phyloP scores from a whole-genome alignment of 176 grass and related monocot genomes.

The Triticum dicoccoides region DNA sequence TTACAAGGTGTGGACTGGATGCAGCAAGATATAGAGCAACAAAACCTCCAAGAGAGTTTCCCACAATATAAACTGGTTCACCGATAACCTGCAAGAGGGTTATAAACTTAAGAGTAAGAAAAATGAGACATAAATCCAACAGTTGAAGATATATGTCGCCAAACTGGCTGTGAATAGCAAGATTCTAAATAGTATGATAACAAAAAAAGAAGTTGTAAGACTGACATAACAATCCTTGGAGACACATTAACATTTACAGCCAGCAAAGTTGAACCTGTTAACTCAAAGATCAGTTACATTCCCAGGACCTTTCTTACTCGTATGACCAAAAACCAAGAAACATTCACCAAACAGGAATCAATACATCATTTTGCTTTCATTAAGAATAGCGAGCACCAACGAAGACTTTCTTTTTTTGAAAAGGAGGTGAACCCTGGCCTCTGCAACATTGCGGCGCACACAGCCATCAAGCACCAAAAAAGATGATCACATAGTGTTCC shows the following conservation, averaged over 20 bases:
- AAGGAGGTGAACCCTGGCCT: no score
- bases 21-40: constrained; percentile 78
- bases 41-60: constrained; percentile 95
- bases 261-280: not conserved
- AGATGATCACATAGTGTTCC: not conserved
- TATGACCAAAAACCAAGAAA: not conserved
- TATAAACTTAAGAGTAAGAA: constrained; percentile 13
- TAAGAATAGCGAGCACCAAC: not conserved
- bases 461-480: not conserved
- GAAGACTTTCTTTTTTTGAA: not conserved
- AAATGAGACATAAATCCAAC: not conserved
- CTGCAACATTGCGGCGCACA: no score
- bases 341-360: not conserved
- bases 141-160: not conserved
- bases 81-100: constrained; percentile 67
- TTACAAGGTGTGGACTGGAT: constrained; percentile 74
- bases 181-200: not conserved
- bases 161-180: not conserved
- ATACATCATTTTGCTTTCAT: constrained; percentile 4
- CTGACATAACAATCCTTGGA: not conserved
- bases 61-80: constrained; percentile 95
- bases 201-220: not conserved
- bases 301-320: not conserved
- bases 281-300: not conserved
- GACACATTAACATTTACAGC: not conserved